A percentile compares a stretch with the other conserved stretches of the same genome.
Conservation (phyloP, 805 yeast genomes). For the Nakazawaea wyomingensis region DNA sequence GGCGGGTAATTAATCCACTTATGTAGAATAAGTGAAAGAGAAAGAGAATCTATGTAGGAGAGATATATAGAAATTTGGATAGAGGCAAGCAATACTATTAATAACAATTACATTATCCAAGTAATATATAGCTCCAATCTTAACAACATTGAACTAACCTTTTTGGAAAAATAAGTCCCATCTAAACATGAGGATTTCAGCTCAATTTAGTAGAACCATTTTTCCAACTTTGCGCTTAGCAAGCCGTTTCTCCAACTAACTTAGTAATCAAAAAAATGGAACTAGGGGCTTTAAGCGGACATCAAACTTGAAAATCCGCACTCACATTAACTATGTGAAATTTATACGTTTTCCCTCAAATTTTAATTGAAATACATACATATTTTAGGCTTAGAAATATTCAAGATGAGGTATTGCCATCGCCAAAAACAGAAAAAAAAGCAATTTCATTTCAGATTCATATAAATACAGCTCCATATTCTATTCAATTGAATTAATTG, state of each 20-base stretch:
- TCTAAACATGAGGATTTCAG: slow-evolving; percentile 1
- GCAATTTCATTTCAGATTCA: neutral
- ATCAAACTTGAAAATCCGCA: neutral
- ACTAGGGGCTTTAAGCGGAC: neutral
- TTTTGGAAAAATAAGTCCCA: too few relatives aligned
- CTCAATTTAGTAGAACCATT: neutral
- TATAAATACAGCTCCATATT: neutral
- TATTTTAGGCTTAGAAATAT: too few relatives aligned
- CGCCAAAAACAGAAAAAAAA: neutral
- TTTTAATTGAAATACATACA: neutral
- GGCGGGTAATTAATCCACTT: too few relatives aligned
- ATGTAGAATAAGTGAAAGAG: too few relatives aligned
- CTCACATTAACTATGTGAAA: neutral
- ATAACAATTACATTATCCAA: too few relatives aligned
- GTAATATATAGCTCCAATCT: too few relatives aligned
- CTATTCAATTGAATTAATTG: neutral
- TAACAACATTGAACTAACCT: too few relatives aligned
- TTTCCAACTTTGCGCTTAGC: neutral
- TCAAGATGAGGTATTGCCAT: too few relatives aligned
- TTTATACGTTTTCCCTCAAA: neutral
- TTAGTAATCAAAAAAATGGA: neutral
- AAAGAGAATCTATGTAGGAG: too few relatives aligned
- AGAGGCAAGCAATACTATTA: too few relatives aligned
- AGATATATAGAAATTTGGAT: too few relatives aligned
- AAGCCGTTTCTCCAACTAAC: too few relatives aligned